phyloP scores from a whole-genome alignment of 1,284 basidiomycete genomes.

The Ganoderma multipileum region DNA sequence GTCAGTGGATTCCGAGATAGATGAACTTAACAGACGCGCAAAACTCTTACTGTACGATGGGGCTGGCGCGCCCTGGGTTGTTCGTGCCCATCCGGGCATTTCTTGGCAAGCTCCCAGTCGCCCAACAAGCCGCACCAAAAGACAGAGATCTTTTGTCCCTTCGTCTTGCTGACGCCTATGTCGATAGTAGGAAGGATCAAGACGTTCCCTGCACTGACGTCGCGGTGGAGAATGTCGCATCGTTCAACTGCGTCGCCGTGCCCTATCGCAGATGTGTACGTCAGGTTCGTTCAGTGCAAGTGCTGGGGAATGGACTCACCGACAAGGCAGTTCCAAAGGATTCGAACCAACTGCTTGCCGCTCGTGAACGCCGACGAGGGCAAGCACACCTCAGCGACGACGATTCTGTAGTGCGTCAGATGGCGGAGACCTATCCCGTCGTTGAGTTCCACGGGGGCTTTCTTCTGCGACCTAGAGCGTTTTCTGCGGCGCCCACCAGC shows the following conservation, averaged over 20 bases:
- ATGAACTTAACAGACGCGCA: neutral
- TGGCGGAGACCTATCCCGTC: constrained; percentile 4
- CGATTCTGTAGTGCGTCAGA: constrained; percentile 17
- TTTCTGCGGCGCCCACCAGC: neutral
- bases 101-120: constrained; percentile 23
- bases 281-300: too few species aligned
- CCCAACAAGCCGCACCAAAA: constrained; percentile 14
- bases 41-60: constrained; percentile 1
- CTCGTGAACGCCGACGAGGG: neutral
- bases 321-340: neutral
- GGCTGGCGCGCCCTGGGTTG: neutral
- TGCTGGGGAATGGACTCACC: constrained; percentile 6
- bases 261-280: neutral
- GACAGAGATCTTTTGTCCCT: neutral
- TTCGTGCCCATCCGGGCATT: neutral
- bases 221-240: constrained; percentile 13
- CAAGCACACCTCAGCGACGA: constrained; percentile 19
- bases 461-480: neutral
- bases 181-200: constrained; percentile 16
- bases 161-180: neutral
- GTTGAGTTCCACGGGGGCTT: neutral
- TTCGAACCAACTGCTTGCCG: constrained; percentile 2
- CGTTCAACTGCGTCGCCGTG: constrained; percentile 6
- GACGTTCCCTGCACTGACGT: constrained; percentile 24
- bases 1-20: neutral